A percentile compares a stretch with the other conserved stretches of the same genome.
Conservation (phyloP, 2,329 filamentous ascomycete genomes). For the Colletotrichum endophyticum region DNA sequence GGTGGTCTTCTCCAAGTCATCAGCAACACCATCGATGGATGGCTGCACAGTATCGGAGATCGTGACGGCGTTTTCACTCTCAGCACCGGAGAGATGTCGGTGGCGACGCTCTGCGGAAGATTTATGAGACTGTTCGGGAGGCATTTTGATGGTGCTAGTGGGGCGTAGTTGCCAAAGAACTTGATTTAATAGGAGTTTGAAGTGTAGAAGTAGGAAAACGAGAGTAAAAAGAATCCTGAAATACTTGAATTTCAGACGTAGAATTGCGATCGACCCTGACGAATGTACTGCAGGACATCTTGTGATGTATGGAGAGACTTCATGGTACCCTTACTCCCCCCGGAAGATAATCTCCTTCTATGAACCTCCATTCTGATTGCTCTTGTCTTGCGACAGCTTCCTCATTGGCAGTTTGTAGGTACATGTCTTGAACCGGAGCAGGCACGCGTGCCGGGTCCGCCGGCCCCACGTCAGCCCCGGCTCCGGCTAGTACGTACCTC, state of each 20-base stretch:
- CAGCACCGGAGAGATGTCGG: not conserved
- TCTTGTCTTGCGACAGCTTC: not conserved
- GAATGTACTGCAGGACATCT: not conserved
- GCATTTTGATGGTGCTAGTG: not conserved
- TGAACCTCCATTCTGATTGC: not conserved
- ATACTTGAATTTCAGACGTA: accelerated
- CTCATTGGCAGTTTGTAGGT: not conserved
- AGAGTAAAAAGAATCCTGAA: not conserved
- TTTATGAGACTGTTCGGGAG: not conserved
- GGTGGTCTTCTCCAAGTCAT: not conserved
- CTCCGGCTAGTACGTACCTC: not conserved
- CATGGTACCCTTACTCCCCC: accelerated
- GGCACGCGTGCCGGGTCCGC: not conserved
- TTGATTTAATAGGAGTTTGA: not conserved
- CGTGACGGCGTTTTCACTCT: not conserved
- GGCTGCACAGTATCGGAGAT: not conserved
- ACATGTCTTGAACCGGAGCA: not conserved
- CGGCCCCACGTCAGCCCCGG: not conserved
- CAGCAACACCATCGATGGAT: not conserved
- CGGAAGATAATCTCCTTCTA: not conserved
- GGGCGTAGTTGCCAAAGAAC: not conserved
- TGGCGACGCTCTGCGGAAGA: not conserved
- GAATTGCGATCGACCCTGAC: accelerated
- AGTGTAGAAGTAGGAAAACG: not conserved
- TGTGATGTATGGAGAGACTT: not conserved